Percentiles rank a stretch among this genome's conserved stretches.
These are phyloP conservation scores for Penicillium bialowiezense DNA, from an alignment of 495 filamentous ascomycete genomes.

Conservation along the genomic window DNA sequence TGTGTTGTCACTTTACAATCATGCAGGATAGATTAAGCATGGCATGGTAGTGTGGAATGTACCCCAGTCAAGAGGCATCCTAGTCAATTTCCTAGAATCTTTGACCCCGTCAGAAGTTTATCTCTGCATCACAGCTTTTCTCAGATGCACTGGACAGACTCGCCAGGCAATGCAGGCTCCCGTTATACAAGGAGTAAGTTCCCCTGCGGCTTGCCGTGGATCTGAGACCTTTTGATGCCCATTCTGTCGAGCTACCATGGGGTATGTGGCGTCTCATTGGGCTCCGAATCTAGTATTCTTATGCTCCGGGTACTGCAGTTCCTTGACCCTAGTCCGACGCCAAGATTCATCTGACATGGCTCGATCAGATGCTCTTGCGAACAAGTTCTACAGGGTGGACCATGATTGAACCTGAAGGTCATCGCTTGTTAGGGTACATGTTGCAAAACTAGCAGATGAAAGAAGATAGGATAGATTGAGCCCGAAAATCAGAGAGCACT, in stretches of 20 bases:
- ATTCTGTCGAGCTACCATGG: conserved; percentile 22
- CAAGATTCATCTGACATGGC: conserved; percentile 16
- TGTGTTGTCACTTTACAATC: too few species aligned
- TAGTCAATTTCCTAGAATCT: conserved; percentile 2
- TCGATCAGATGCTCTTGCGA: conserved; percentile 1
- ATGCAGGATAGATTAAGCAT: too few species aligned
- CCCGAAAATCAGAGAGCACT: too few species aligned
- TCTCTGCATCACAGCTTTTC: conserved; percentile 13
- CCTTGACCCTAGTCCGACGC: conserved; percentile 11
- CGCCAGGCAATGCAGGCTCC: conserved; percentile 26
- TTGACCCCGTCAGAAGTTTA: conserved; percentile 24
- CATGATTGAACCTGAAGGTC: too few species aligned
- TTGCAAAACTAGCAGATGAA: too few species aligned
- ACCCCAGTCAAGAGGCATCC: neutral
- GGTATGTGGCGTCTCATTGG: conserved; percentile 12
- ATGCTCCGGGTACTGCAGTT: conserved; percentile 27
- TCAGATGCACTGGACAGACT: conserved; percentile 12
- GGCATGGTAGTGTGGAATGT: neutral
- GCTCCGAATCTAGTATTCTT: conserved; percentile 16
- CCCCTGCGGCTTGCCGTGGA: conserved; percentile 37
- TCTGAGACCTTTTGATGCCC: conserved; percentile 36
- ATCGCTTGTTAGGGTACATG: too few species aligned
- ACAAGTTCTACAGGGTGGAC: too few species aligned
- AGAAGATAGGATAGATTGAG: too few species aligned
- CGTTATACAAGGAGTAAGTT: conserved; percentile 30